Percentiles rank a stretch among this genome's conserved stretches.
Evolutionary conservation across 192 early-diverging fungal species (phyloP).

Genomic region (Backusella tarrabulga): DNA sequence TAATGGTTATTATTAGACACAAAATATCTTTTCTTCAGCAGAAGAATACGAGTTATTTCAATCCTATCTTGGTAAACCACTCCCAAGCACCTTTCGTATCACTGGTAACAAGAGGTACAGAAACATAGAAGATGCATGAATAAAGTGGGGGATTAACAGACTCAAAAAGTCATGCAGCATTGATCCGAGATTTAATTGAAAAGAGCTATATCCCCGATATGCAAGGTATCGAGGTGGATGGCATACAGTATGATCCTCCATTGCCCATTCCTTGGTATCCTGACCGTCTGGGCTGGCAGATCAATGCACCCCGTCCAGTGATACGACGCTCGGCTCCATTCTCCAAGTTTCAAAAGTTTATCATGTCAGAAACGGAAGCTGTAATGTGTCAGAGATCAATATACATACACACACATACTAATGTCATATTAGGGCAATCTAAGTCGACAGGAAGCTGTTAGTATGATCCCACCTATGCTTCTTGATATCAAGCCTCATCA

Average conservation of each 20-base stretch:
- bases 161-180: constrained; percentile 54
- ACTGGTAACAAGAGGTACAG: constrained; percentile 78
- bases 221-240: constrained; percentile 64
- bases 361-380: constrained; percentile 95
- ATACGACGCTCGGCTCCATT: constrained; percentile 77
- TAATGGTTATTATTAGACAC: constrained; percentile 29
- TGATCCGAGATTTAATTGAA: constrained; percentile 73
- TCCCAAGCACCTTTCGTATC: constrained; percentile 93
- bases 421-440: constrained; percentile 74
- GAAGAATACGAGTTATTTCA: constrained; percentile 82
- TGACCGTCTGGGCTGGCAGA: constrained; percentile 87
- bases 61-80: constrained; percentile 60
- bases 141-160: too few species aligned
- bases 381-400: constrained; percentile 15
- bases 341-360: constrained; percentile 86
- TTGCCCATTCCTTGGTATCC: constrained; percentile 88
- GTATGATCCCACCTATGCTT: constrained; percentile 94
- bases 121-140: neutral
- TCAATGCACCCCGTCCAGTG: constrained; percentile 65
- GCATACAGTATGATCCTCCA: constrained; percentile 70
- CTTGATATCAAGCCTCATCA: constrained; percentile 88
- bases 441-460: constrained; percentile 92
- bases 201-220: constrained; percentile 49
- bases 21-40: constrained; percentile 65
- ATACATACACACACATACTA: neutral